Conservation (phyloP, 2,329 filamentous ascomycete genomes). For the Colletotrichum filicis region DNA sequence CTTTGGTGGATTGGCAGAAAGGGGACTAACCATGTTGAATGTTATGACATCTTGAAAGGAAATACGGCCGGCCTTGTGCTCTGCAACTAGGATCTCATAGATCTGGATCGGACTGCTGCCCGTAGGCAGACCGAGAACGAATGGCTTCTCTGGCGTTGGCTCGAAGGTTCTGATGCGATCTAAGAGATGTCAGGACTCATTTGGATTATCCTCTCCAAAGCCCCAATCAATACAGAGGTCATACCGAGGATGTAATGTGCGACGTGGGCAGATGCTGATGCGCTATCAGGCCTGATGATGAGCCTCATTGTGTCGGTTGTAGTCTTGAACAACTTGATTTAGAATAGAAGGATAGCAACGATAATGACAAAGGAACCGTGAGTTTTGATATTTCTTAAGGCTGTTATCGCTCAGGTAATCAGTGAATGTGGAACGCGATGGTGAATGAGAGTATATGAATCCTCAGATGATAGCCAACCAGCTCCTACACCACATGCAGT, state of each 20-base stretch:
- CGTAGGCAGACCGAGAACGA: conserved; percentile 40
- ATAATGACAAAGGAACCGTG: neutral
- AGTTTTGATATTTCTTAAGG: neutral
- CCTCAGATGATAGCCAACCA: neutral
- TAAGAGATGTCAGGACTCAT: conserved; percentile 46
- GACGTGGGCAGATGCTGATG: conserved; percentile 73
- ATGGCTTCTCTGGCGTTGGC: conserved; percentile 37
- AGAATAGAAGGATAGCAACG: neutral
- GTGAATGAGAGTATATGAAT: neutral
- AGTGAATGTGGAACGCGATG: neutral
- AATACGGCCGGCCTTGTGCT: conserved; percentile 63
- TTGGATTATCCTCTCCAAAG: too few species aligned
- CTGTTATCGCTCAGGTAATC: neutral
- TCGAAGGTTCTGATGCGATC: conserved; percentile 44
- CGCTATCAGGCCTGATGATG: conserved; percentile 75
- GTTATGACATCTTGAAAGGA: conserved; percentile 75
- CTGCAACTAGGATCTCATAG: conserved; percentile 68
- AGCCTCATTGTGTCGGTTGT: conserved; percentile 68
- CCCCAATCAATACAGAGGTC: neutral
- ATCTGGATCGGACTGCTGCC: conserved; percentile 38
- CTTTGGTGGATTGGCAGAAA: fast-evolving
- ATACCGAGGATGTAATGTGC: conserved; percentile 79
- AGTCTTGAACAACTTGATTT: neutral
- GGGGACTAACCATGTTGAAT: conserved; percentile 72
- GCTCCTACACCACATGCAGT: neutral